Percentiles rank a stretch among this genome's conserved stretches.
Conservation (phyloP, 1,284 basidiomycete genomes). For the Cystobasidiaceae sp. region DNA sequence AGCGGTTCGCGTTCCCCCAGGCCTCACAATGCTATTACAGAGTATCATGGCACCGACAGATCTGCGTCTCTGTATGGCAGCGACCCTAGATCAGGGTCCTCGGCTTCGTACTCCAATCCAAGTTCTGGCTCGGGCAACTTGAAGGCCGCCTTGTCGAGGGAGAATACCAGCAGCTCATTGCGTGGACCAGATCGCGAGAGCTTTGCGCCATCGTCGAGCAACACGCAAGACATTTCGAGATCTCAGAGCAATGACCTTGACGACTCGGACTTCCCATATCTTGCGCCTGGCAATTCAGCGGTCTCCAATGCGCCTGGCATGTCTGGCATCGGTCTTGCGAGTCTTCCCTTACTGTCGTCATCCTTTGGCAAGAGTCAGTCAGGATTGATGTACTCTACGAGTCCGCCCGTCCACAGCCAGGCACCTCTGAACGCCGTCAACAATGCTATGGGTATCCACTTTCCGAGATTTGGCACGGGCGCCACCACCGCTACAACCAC, state of each 20-base stretch:
- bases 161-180: too few species aligned
- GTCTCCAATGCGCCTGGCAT: slow-evolving; percentile 24
- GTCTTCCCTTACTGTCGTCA: background rate
- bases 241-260: background rate
- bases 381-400: background rate
- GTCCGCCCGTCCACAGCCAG: background rate
- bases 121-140: too few species aligned
- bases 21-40: slow-evolving; percentile 5
- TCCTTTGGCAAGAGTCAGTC: slow-evolving; percentile 1
- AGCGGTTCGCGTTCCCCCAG: slow-evolving; percentile 14
- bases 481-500: slow-evolving; percentile 1
- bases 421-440: background rate
- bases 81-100: too few species aligned
- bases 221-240: too few species aligned
- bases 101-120: too few species aligned
- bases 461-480: slow-evolving; percentile 3
- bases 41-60: background rate
- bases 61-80: background rate
- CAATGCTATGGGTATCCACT: background rate
- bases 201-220: too few species aligned
- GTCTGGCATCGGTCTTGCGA: slow-evolving; percentile 26
- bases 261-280: slow-evolving; percentile 2
- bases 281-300: background rate
- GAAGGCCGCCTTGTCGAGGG: too few species aligned
- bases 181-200: too few species aligned